Evolutionary conservation across 106 monocot species (phyloP).

Genomic region (Apostasia shenzhenica): DNA sequence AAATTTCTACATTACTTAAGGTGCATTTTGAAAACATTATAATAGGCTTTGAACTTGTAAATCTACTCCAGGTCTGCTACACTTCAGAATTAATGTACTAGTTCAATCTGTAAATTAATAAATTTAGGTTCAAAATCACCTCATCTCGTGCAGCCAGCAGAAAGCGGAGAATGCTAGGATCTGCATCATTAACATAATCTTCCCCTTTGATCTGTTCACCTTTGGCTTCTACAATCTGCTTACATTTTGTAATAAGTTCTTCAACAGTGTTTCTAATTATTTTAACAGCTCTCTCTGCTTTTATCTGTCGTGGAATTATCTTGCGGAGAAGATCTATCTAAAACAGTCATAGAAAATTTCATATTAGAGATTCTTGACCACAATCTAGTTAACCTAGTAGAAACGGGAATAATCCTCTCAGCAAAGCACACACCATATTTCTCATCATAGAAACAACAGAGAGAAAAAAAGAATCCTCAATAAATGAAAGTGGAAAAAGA

Average conservation of each 20-base stretch:
- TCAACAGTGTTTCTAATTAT: conserved; percentile 85
- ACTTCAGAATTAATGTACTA: too few relatives aligned
- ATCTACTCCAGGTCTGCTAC: too few relatives aligned
- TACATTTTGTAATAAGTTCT: conserved; percentile 85
- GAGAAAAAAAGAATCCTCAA: not conserved
- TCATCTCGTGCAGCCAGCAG: conserved; percentile 94
- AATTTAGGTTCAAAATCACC: conserved; percentile 27
- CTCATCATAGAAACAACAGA: too few relatives aligned
- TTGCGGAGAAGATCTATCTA: conserved; percentile 73
- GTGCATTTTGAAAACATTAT: too few relatives aligned
- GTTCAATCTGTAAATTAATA: too few relatives aligned
- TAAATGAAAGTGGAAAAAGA: too few relatives aligned
- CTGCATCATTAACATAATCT: conserved; percentile 93
- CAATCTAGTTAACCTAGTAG: not conserved
- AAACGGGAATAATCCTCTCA: not conserved
- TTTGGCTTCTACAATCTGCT: conserved; percentile 85
- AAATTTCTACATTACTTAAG: too few relatives aligned
- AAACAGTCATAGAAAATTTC: conserved; percentile 12
- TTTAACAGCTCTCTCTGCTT: conserved; percentile 78
- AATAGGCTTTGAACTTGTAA: too few relatives aligned
- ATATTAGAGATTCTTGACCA: not conserved
- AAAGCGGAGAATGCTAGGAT: conserved; percentile 96
- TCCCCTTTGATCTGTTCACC: conserved; percentile 82
- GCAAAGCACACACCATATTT: not conserved
- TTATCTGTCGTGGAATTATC: conserved; percentile 85